These are phyloP conservation scores for Petunia secreta DNA, from an alignment of 257 asterid genomes.

Conservation along the genomic window DNA sequence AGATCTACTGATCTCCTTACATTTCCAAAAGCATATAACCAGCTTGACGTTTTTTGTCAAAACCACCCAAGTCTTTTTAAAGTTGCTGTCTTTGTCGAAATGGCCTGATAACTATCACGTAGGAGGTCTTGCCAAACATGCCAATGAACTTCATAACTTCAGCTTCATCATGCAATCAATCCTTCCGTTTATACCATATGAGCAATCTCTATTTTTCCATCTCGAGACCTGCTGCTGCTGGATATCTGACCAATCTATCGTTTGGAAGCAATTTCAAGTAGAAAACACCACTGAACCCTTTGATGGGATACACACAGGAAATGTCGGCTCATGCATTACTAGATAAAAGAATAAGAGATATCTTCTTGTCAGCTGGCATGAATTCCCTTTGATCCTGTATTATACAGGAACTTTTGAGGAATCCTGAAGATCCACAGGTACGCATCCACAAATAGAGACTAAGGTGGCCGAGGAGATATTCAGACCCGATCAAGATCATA, in stretches of 20 bases:
- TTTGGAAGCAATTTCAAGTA: conserved; percentile 55
- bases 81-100: conserved; percentile 65
- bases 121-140: conserved; percentile 65
- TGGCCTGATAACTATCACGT: conserved; percentile 60
- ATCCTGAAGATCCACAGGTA: conserved; percentile 35
- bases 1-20: conserved; percentile 44
- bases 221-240: conserved; percentile 58
- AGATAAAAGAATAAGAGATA: conserved; percentile 48
- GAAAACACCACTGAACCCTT: conserved; percentile 57
- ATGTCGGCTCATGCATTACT: conserved; percentile 66
- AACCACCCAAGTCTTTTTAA: conserved; percentile 48
- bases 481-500: conserved; percentile 49
- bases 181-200: conserved; percentile 17
- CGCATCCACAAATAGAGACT: conserved; percentile 37
- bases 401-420: conserved; percentile 56
- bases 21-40: conserved; percentile 59
- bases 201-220: conserved; percentile 50
- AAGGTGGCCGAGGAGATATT: conserved; percentile 62
- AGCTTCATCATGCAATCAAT: conserved; percentile 46
- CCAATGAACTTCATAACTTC: conserved; percentile 73
- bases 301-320: conserved; percentile 64
- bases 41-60: conserved; percentile 39
- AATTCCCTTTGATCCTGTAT: conserved; percentile 69
- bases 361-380: conserved; percentile 72
- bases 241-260: conserved; percentile 65